phyloP scores from a whole-genome alignment of 2,329 filamentous ascomycete species.

The Talaromyces sp. region DNA sequence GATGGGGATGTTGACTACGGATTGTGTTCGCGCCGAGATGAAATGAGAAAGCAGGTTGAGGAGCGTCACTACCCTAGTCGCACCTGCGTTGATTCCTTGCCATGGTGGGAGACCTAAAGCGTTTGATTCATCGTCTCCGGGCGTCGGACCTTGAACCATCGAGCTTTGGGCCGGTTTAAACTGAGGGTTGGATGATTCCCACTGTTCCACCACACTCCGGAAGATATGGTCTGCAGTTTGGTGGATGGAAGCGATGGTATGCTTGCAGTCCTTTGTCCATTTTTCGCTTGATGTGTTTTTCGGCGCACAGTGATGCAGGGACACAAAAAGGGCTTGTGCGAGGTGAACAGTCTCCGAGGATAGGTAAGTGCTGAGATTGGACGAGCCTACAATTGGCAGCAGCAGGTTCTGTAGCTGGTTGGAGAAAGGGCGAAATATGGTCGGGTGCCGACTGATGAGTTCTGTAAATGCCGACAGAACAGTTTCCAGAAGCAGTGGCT shows the following conservation, averaged over 20 bases:
- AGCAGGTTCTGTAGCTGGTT: conserved; percentile 62
- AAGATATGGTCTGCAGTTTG: conserved; percentile 70
- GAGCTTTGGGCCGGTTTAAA: conserved; percentile 27
- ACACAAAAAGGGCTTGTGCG: conserved; percentile 61
- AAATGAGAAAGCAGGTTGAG: conserved; percentile 61
- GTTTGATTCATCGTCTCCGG: conserved; percentile 36
- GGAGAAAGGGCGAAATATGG: conserved; percentile 72
- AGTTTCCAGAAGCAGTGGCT: conserved; percentile 54
- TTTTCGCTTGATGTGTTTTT: conserved; percentile 74
- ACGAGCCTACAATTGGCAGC: conserved; percentile 59
- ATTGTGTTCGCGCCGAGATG: conserved; percentile 60
- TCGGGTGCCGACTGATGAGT: conserved; percentile 74
- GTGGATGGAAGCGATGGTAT: conserved; percentile 62
- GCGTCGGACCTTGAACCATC: conserved; percentile 29
- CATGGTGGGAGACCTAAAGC: conserved; percentile 58
- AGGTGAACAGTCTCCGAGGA: conserved; percentile 51
- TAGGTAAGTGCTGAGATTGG: conserved; percentile 45
- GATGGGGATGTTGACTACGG: conserved; percentile 62
- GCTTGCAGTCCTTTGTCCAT: conserved; percentile 65
- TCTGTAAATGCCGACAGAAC: conserved; percentile 67
- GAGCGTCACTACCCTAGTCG: conserved; percentile 63
- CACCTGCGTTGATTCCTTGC: conserved; percentile 69
- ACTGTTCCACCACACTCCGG: conserved; percentile 73
- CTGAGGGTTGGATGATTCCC: conserved; percentile 61
- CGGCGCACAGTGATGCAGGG: conserved; percentile 73